A percentile compares a stretch with the other conserved stretches of the same genome.
Evolutionary conservation across 805 yeast species (phyloP).

Genomic region (Candida dajiaensis): DNA sequence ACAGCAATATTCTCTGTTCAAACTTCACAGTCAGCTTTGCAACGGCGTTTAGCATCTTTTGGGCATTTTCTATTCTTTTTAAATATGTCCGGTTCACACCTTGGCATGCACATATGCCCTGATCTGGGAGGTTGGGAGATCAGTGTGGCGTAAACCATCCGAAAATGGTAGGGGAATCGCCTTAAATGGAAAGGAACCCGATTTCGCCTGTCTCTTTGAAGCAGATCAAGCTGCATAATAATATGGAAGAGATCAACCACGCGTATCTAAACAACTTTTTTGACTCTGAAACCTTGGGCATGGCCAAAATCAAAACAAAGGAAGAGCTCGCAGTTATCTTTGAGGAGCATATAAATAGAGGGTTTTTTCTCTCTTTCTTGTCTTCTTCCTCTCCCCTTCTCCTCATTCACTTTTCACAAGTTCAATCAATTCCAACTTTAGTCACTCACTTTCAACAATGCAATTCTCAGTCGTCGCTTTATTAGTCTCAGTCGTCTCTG

Average conservation of each 20-base stretch:
- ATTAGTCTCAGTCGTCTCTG: slow-evolving; percentile 21
- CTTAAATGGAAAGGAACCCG: neutral
- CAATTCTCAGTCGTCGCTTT: slow-evolving; percentile 27
- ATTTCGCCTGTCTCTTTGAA: neutral
- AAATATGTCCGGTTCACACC: too few relatives aligned
- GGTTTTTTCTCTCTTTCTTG: neutral
- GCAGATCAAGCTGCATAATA: neutral
- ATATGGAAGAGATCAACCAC: too few relatives aligned
- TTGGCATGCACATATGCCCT: neutral
- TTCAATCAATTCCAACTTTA: slow-evolving; percentile 18
- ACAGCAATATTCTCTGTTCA: too few relatives aligned
- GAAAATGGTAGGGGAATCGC: neutral
- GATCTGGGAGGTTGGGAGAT: neutral
- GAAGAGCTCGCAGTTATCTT: neutral
- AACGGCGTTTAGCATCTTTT: neutral
- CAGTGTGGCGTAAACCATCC: neutral
- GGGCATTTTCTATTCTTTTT: too few relatives aligned
- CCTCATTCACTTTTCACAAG: slow-evolving; percentile 1
- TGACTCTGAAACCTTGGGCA: neutral
- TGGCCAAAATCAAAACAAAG: neutral
- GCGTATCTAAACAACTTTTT: too few relatives aligned
- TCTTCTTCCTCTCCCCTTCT: neutral
- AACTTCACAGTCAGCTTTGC: neutral
- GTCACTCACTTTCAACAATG: slow-evolving; percentile 25
- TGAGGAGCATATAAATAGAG: neutral